Conservation (phyloP, 352 stramenopile species). For the Phytophthora colocasiae region DNA sequence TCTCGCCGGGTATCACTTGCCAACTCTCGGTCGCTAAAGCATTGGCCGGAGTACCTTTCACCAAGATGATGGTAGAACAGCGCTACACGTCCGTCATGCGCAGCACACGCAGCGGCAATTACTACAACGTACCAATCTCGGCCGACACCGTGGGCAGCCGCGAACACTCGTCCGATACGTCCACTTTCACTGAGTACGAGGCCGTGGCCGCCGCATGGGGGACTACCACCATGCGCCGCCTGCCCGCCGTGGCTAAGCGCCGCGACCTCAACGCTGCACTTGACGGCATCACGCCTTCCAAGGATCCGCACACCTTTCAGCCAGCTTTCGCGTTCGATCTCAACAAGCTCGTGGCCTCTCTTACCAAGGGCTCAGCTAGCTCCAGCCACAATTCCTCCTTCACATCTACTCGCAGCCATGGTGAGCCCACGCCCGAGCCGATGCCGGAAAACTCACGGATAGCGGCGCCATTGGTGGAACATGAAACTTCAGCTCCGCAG, state of each 20-base stretch:
- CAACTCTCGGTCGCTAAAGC: constrained; percentile 17
- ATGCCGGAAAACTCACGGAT: constrained; percentile 40
- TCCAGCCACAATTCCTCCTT: constrained; percentile 46
- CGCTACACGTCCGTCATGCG: constrained; percentile 61
- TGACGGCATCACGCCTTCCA: constrained; percentile 33
- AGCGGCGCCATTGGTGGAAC: constrained; percentile 34
- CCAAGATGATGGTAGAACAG: constrained; percentile 50
- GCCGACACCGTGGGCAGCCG: constrained; percentile 22
- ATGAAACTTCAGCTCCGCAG: constrained; percentile 11
- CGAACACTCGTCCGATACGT: constrained; percentile 25
- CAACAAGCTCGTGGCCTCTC: constrained; percentile 56
- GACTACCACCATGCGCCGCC: constrained; percentile 49
- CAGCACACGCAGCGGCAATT: constrained; percentile 66
- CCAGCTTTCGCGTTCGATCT: constrained; percentile 65
- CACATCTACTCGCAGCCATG: constrained; percentile 36
- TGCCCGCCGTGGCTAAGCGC: constrained; percentile 34
- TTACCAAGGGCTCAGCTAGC: constrained; percentile 34
- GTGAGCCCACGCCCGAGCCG: constrained; percentile 34
- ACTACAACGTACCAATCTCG: constrained; percentile 62
- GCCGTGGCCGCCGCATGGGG: constrained; percentile 47
- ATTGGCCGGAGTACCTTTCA: constrained; percentile 22
- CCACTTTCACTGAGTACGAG: constrained; percentile 35
- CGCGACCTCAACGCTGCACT: constrained; percentile 58
- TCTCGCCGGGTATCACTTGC: constrained; percentile 24
- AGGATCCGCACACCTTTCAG: constrained; percentile 49